A percentile compares a stretch with the other conserved stretches of the same genome.
phyloP scores from a whole-genome alignment of 306 rosid genomes.

The Sesbania bispinosa region DNA sequence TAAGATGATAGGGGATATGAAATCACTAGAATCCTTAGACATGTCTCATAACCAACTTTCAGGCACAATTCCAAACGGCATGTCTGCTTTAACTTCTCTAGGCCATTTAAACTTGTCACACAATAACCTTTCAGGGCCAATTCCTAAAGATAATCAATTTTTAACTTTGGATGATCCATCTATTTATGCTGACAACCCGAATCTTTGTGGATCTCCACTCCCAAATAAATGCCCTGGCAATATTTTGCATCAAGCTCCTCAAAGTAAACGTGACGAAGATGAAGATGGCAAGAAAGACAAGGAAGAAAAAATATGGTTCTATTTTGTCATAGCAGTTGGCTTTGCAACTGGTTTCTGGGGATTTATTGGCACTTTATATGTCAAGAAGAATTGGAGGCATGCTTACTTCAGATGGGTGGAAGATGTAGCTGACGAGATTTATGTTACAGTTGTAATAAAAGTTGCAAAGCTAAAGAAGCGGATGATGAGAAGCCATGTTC shows the following conservation, averaged over 20 bases:
- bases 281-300: background rate
- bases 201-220: too few relatives aligned
- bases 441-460: background rate
- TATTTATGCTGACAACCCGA: constrained; percentile 4
- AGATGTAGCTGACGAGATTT: constrained; percentile 6
- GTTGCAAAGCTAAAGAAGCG: background rate
- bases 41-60: constrained; percentile 19
- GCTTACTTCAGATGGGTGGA: constrained; percentile 27
- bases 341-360: constrained; percentile 21
- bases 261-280: background rate
- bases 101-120: background rate
- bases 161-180: background rate
- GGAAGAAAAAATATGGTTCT: constrained; percentile 14
- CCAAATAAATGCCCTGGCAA: background rate
- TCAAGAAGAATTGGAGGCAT: constrained; percentile 22
- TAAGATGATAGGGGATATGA: background rate
- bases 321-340: constrained; percentile 6
- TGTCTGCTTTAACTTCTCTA: background rate
- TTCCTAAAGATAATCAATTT: constrained; percentile 1
- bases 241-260: background rate
- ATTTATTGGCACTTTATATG: background rate
- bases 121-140: constrained; percentile 22
- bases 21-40: constrained; percentile 20
- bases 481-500: background rate
- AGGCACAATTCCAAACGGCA: constrained; percentile 20